Base-by-base conservation (phyloP, 2,329 filamentous ascomycete genomes). In the Colletotrichum plurivorum region DNA sequence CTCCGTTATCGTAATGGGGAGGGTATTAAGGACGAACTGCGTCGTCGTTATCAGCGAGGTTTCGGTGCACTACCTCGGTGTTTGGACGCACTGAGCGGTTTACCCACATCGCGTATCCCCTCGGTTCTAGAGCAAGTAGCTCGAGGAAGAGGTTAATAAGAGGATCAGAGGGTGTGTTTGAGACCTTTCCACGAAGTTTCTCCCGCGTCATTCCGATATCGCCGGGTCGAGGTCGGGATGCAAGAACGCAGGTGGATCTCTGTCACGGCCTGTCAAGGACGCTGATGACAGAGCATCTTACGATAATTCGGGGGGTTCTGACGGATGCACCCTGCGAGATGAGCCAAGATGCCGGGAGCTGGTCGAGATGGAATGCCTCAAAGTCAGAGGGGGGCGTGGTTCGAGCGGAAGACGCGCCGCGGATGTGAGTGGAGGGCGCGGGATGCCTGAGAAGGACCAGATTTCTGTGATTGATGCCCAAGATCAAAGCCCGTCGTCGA, bases 271-370 rank as follows among this genome's bases (percentile, higher is more conserved):
- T 52, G 18, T 67, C 59, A 63, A 57, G 52, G 20, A n/a, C 25
- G 25, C 53, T 18, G 41, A 54, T 54, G 59, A 63, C 59, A 57
- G 59, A 67, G 59, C 22, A 67, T 63, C 64, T 63, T 67, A 67
- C 64, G 64, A 67, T 58, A 13, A 7, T 2, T 25, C 53, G 39
- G 60, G 59, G 52, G 39, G 12, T 15, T 31, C 51, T 36, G 31
- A 5, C n/a, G 3, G 39, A 25, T 25, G 59, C 51, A 41, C 16
- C 60, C 18, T 63, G 27, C 53, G 27, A 67, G 46, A 63, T 67
- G 59, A 63, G 46, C 53, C 59, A 36, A 63, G 52, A 63, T 57
- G 31, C 25, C 39, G 52, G 52, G 45, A 52, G 39, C 46, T 36
- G 20, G 8, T 61, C 46, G 57, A 22, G 20, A 53, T 18, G 58